Evolutionary conservation across 2,329 filamentous ascomycete genomes (phyloP), one percentile per base, ranked within the genome.

Genomic region (Teratosphaeriaceae sp.): DNA sequence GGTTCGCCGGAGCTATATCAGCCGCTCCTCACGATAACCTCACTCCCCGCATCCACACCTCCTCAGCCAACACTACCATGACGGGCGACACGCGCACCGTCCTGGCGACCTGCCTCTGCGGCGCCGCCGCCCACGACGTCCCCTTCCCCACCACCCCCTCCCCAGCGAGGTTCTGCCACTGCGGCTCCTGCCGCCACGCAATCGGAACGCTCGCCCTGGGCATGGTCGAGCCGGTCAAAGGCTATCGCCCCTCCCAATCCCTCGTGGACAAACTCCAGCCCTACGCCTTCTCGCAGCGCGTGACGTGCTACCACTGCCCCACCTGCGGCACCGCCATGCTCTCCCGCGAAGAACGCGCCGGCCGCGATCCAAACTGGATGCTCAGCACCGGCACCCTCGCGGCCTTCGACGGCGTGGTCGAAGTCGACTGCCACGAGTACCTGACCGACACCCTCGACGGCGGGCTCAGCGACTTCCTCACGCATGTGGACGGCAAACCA

Each of bases 161-260:
- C 5, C 69, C 68, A 26, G 55, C 60, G 5, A 57, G 61, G 38
- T 59, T 78, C 48, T 79, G 75, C 56, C 71, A 78, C 52, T 79
- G 76, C 63, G 58, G 60, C 45, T 64, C 58, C 20, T 79, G 74
- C 56, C 69, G 74, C 13, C 63, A 64, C 35, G 63, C 65, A 22
- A 71, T 69, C 15, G 75, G 75, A 16, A 60, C 69, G 9, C 60
- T 75, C 7, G 69, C 62, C 42, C 42, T 53, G 20, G 69, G 68
- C n/a, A 69, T 70, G 43, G 61, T 70, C 19, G 50, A 56, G 9
- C 5, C 15, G 20, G 11, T 7, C 20, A 27, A 56, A 18, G 52
- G 54, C 20, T 64, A 66, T 20, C 36, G 58, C 11, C 51, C 61
- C 13, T 42, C 54, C 4, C 19, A 44, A 18, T 20, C 38, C 1